Base-by-base conservation (phyloP, 2,329 filamentous ascomycete genomes). In the Zarea fungicola region DNA sequence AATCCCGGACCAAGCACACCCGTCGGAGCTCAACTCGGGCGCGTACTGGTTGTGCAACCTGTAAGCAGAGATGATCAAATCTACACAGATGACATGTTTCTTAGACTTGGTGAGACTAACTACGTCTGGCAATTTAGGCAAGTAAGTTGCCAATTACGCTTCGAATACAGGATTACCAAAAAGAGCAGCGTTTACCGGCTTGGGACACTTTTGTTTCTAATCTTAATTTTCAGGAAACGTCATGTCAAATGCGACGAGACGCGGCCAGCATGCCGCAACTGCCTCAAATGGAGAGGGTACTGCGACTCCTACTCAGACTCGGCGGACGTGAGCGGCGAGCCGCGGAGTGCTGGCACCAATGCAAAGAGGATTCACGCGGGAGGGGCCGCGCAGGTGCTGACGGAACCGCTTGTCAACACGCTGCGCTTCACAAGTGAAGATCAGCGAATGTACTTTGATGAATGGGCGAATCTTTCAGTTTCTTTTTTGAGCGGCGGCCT, bases 181-280 rank as follows among this genome's bases (percentile, higher is more conserved):
- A n/a, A n/a, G n/a, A n/a, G n/a, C n/a, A n/a, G n/a, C n/a, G n/a
- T n/a, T n/a, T n/a, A n/a, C n/a, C n/a, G n/a, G n/a, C n/a, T n/a
- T n/a, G n/a, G n/a, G n/a, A n/a, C n/a, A n/a, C n/a, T n/a, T n/a
- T n/a, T n/a, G n/a, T n/a, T n/a, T 34, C 31, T 34, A 34, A 29
- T 29, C 14, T 35, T 16, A 31, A 3, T 21, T 18, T 22, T 36
- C 41, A 69, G 66, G 45, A 69, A 68, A 46, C 67, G 68, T 18
- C 68, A 71, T 52, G 64, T 71, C 31, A 71, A 71, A 55, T 71
- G 68, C 48, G 68, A 71, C 42, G 68, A 71, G 54, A 65, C 66
- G 21, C 65, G 65, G 31, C 68, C 68, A 16, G 62, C 65, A 5
- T 71, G 68, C 51, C 59, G 66, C 28, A 71, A 69, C 41, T 71